phyloP scores from a whole-genome alignment of 169 alveolate species.

The Eimeria sp. region DNA sequence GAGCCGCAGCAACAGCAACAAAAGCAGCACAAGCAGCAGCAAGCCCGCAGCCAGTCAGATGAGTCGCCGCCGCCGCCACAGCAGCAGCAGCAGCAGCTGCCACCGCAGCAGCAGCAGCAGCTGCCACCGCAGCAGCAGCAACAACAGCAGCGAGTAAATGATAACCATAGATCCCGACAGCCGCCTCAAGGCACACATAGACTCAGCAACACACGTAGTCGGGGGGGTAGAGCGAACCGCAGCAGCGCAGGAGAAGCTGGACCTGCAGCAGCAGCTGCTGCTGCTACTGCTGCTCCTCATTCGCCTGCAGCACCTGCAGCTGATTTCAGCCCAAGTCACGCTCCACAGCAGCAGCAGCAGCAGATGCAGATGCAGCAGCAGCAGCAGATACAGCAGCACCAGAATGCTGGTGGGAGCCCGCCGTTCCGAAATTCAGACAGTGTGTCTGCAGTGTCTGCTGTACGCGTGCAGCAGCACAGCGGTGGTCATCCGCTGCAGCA shows the following conservation, averaged over 20 bases:
- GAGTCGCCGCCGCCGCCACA: constrained; percentile 32
- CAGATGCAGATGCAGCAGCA: background rate
- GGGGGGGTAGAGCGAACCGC: constrained; percentile 22
- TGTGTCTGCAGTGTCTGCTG: background rate
- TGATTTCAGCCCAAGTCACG: background rate
- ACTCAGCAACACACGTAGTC: constrained; percentile 14
- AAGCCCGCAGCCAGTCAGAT: constrained; percentile 39
- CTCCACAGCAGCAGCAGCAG: background rate
- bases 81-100: constrained; percentile 37
- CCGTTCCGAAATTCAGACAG: background rate
- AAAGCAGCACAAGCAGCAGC: constrained; percentile 35
- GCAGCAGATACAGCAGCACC: constrained; percentile 42
- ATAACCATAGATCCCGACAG: background rate
- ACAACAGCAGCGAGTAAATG: background rate
- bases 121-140: background rate
- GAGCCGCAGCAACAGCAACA: constrained; percentile 12
- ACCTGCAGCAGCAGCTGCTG: constrained; percentile 33
- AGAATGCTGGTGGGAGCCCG: background rate
- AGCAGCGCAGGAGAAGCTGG: constrained; percentile 24
- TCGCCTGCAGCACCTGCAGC: background rate
- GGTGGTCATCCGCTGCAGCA: constrained; percentile 43
- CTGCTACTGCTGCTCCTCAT: background rate
- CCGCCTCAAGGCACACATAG: background rate
- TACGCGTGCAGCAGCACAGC: constrained; percentile 27
- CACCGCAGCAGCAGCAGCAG: constrained; percentile 16